These are phyloP conservation scores for Tricholoma sp. DNA, from an alignment of 768 basidiomycete genomes.

Conservation along the genomic window DNA sequence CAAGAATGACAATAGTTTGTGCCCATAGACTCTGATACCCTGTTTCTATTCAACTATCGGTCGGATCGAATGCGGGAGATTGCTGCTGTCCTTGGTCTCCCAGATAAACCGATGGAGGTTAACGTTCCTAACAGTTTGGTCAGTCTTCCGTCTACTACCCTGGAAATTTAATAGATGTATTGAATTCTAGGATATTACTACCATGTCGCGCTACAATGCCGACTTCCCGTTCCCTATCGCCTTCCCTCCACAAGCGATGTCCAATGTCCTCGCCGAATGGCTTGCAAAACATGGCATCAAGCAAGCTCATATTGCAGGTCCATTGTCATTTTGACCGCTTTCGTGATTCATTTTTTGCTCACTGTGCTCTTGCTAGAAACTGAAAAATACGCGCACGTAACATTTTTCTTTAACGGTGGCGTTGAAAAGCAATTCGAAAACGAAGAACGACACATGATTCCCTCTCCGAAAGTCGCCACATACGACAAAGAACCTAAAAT, in stretches of 20 bases:
- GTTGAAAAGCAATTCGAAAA: constrained; percentile 85
- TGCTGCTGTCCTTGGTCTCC: constrained; percentile 70
- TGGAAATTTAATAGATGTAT: neutral
- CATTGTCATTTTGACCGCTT: constrained; percentile 10
- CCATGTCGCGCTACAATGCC: constrained; percentile 91
- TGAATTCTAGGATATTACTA: constrained; percentile 65
- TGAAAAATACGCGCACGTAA: constrained; percentile 98
- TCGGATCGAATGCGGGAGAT: constrained; percentile 97
- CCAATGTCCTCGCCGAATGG: constrained; percentile 93
- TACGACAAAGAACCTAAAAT: constrained; percentile 91
- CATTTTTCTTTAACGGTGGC: constrained; percentile 98
- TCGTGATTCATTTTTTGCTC: neutral
- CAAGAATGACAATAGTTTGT: neutral
- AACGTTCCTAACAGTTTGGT: constrained; percentile 78
- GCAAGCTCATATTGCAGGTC: constrained; percentile 86
- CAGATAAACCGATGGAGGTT: constrained; percentile 82
- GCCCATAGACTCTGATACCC: constrained; percentile 68
- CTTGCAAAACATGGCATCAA: constrained; percentile 71
- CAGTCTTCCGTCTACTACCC: constrained; percentile 19
- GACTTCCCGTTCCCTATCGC: constrained; percentile 88
- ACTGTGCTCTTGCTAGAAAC: constrained; percentile 50
- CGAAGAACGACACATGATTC: constrained; percentile 84
- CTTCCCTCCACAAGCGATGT: constrained; percentile 93
- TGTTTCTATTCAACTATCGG: constrained; percentile 98
- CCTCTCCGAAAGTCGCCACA: constrained; percentile 90